Percentiles rank a stretch among this genome's conserved stretches.
Evolutionary conservation across 306 rosid genomes (phyloP).

Genomic region (Cajanus cajan): DNA sequence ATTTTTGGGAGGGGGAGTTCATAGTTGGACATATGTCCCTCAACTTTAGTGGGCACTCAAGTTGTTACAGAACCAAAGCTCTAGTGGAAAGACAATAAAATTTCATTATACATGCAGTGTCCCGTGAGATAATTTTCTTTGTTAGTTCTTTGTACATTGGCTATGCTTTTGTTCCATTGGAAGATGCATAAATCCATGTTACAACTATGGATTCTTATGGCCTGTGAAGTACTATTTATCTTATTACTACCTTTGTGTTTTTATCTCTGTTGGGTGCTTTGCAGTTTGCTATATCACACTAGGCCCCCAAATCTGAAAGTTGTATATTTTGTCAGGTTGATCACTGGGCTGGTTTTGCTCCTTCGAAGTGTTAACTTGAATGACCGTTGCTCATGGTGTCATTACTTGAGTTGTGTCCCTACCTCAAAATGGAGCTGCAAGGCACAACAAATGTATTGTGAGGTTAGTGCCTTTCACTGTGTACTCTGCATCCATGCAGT

Average conservation of each 20-base stretch:
- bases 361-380: constrained; percentile 56
- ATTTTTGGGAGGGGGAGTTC: neutral
- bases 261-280: constrained; percentile 2
- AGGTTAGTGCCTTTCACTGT: constrained; percentile 44
- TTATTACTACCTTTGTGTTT: neutral
- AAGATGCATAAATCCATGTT: neutral
- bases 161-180: neutral
- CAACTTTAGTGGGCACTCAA: neutral
- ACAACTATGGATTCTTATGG: neutral
- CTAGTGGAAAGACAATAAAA: neutral
- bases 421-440: constrained; percentile 71
- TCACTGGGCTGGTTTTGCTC: constrained; percentile 55
- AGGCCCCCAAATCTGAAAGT: constrained; percentile 17
- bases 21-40: neutral
- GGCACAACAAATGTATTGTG: constrained; percentile 38
- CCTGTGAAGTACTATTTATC: neutral
- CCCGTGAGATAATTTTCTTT: neutral
- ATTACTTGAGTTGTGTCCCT: constrained; percentile 69
- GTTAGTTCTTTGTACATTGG: neutral
- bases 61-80: neutral
- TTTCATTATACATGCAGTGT: neutral
- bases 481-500: constrained; percentile 9
- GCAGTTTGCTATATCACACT: neutral
- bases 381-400: constrained; percentile 74
- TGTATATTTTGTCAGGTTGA: constrained; percentile 46